Base-by-base conservation (phyloP, 805 yeast genomes). In the Hanseniaspora taiwanica region DNA sequence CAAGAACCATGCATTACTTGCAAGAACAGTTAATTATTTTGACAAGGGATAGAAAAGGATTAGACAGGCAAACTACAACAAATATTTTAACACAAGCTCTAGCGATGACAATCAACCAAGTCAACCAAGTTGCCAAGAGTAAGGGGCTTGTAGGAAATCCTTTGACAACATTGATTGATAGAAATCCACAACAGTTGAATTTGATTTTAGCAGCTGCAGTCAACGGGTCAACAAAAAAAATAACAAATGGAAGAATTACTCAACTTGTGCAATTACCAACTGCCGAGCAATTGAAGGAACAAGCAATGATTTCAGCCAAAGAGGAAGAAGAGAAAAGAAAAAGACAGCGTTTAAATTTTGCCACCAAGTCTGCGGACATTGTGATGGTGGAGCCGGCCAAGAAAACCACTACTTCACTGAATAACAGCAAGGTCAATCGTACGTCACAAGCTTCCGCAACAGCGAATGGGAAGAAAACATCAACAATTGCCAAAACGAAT, bases 41-140 rank as follows among this genome's bases (percentile, higher is more conserved):
- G 42, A 81, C 93, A 24, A 83, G 82, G 52, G 83, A 81, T 42
- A 65, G 86, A 45, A 80, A 74, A 49, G 74, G 84, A 44, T 74
- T 78, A 44, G 84, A 81, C 43, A 82, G 84, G 31, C 86, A 81
- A 20, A 76, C 85, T 6, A 84, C 89, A 38, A 82, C 95, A 0
- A 82, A 77, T 44, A 76, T 86, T 40, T 66, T 87, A 49, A 87
- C 96, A 7, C 86, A 82, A 50, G 95, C 96, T 1, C 67, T 87
- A 48, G 95, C 96, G 2, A 81, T 87, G 65, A 89, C 95, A 0
- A 85, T 87, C 46, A 89, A 93, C 9, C 91, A 82, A 56, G 89
- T 82, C 8, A 80, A 81, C 43, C 87, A 78, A 48, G 87, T 87
- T 6, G 94, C 94, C 0, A 83, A 86, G 50, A 78, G 77, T 49